Evolutionary conservation across 305 asterid species (phyloP).

Genomic region (Fraxinus angustifolia): DNA sequence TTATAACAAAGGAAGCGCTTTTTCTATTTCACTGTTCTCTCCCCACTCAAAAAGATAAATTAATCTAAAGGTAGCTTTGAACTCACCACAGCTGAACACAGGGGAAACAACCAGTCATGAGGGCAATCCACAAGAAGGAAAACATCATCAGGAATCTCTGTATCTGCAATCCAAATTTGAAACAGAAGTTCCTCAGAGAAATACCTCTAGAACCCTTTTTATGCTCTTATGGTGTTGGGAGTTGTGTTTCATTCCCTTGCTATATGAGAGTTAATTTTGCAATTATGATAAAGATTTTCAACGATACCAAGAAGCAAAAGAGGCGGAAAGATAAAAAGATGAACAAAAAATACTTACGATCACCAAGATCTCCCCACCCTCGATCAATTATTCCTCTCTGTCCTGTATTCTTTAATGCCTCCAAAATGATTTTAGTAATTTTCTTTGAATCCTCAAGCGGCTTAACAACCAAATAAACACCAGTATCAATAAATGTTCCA

Average conservation of each 20-base stretch:
- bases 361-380: constrained; percentile 98
- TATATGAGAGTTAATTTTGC: neutral
- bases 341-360: constrained; percentile 50
- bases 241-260: neutral
- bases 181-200: constrained; percentile 7
- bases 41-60: neutral
- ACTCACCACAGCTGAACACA: constrained; percentile 94
- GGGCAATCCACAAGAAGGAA: constrained; percentile 83
- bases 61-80: neutral
- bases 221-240: neutral
- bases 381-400: constrained; percentile 95
- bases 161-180: constrained; percentile 41
- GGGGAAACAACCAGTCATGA: constrained; percentile 98
- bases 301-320: constrained; percentile 12
- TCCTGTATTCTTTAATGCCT: constrained; percentile 73
- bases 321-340: constrained; percentile 4
- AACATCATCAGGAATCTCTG: constrained; percentile 66
- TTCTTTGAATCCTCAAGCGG: constrained; percentile 84
- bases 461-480: constrained; percentile 34
- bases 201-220: neutral
- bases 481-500: neutral
- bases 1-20: neutral
- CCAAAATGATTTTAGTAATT: constrained; percentile 72
- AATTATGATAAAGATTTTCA: neutral
- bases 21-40: neutral